Evolutionary conservation across 164 flowering plant species (phyloP).

Genomic region (Platanus orientalis): DNA sequence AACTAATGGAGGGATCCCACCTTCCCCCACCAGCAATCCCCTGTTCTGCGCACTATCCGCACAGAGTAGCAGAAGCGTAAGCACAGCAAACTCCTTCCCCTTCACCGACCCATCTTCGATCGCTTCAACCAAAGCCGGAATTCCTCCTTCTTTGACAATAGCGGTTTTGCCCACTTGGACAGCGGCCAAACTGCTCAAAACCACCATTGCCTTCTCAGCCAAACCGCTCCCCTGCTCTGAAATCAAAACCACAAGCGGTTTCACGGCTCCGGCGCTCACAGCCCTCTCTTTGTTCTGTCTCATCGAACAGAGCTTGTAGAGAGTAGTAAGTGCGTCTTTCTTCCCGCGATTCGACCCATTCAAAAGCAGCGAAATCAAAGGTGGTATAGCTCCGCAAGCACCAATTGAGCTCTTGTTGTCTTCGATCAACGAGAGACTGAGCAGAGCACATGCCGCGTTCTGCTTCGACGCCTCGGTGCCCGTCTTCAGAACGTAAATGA

Average conservation of each 20-base stretch:
- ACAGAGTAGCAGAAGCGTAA: conserved; percentile 74
- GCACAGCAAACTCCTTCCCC: conserved; percentile 90
- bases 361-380: conserved; percentile 64
- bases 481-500: conserved; percentile 78
- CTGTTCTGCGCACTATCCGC: conserved; percentile 54
- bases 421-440: conserved; percentile 67
- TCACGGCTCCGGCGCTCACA: conserved; percentile 84
- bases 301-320: conserved; percentile 76
- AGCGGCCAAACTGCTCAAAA: conserved; percentile 71
- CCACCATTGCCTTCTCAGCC: conserved; percentile 96
- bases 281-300: conserved; percentile 83
- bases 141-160: conserved; percentile 84
- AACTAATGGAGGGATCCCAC: conserved; percentile 89
- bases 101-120: conserved; percentile 80
- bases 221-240: conserved; percentile 67
- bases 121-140: conserved; percentile 81
- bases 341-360: conserved; percentile 74
- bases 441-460: conserved; percentile 89
- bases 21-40: conserved; percentile 80
- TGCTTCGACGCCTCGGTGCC: conserved; percentile 91
- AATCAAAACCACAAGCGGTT: conserved; percentile 71
- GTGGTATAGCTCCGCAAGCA: conserved; percentile 91
- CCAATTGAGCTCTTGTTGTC: conserved; percentile 84
- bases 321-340: conserved; percentile 88
- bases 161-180: conserved; percentile 54